Base-by-base conservation (phyloP, 2,329 filamentous ascomycete species). In the Dactylellina cionopaga region DNA sequence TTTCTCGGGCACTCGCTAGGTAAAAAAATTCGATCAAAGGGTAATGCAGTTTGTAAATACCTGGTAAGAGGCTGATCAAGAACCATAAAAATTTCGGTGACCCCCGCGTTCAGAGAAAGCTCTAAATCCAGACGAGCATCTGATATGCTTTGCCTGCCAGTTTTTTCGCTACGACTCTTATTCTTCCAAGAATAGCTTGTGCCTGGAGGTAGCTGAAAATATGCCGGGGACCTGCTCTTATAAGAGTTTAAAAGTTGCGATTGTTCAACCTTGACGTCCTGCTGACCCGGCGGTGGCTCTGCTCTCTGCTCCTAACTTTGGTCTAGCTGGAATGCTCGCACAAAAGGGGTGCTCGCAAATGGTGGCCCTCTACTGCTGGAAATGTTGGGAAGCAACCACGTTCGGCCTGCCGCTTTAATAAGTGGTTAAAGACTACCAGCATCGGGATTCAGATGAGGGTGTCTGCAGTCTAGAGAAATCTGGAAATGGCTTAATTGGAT, bases 121-220 rank as follows among this genome's bases (percentile, higher is more conserved):
- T 54, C 35, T 33, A 64, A 58, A 51, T 58, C 51, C 43, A 63
- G 56, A 63, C 54, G 66, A 71, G 66, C 66, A 71, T 63, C 66
- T 64, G 51, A 71, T 71, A 63, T 63, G 56, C 37, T 47, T 54
- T 56, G 47, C 65, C 65, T 70, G 56, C 65, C 65, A 37, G 47
- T 56, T 64, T 70, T 51, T 56, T 56, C 62, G 66, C 49, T 51
- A 55, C 58, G 56, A 51, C 66, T 56, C 66, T 71, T 71, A 71
- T 70, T 70, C 65, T 70, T 51, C 65, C 65, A 56, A 58, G 65
- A 70, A 70, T 70, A 71, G 66, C 58, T 71, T 71, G 58, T 71
- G 66, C 66, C 58, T 58, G 39, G 66, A 70, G 66, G 58, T 43
- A 71, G 43, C 58, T 51, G 58, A 58, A 64, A 71, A 62, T 52